Conservation (phyloP, 2,329 filamentous ascomycete species). For the Pseudogymnoascus sp. region DNA sequence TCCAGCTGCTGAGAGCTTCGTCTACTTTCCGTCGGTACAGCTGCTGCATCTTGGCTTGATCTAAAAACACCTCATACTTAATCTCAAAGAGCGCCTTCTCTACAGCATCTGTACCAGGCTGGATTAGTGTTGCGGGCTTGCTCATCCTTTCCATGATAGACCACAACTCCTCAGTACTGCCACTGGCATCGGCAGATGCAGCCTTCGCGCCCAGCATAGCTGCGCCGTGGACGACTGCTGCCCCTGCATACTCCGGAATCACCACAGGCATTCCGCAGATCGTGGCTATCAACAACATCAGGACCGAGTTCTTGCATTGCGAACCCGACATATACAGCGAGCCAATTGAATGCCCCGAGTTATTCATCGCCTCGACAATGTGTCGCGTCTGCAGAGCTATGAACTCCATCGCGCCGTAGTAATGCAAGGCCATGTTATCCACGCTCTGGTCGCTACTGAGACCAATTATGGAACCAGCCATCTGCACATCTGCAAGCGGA, state of each 20-base stretch:
- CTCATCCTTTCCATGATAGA: slow-evolving; percentile 96
- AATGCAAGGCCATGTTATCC: slow-evolving; percentile 80
- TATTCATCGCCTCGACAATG: slow-evolving; percentile 92
- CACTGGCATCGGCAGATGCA: slow-evolving; percentile 69
- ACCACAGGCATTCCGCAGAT: slow-evolving; percentile 87
- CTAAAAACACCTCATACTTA: slow-evolving; percentile 94
- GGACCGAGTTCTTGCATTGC: slow-evolving; percentile 88
- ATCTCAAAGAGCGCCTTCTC: slow-evolving; percentile 74
- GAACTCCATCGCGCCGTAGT: slow-evolving; percentile 96
- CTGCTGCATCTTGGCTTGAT: slow-evolving; percentile 82
- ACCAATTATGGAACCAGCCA: slow-evolving; percentile 85
- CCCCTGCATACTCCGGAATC: slow-evolving; percentile 88
- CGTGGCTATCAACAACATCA: slow-evolving; percentile 87
- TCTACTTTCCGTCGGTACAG: slow-evolving; percentile 74
- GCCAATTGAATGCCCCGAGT: slow-evolving; percentile 73
- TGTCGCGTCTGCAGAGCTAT: slow-evolving; percentile 82
- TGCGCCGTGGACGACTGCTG: slow-evolving; percentile 90
- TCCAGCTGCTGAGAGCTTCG: slow-evolving; percentile 41
- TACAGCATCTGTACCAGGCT: slow-evolving; percentile 60
- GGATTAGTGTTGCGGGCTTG: slow-evolving; percentile 79
- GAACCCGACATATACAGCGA: slow-evolving; percentile 97
- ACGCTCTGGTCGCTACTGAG: slow-evolving; percentile 79
- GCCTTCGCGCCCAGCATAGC: slow-evolving; percentile 97
- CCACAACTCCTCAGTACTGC: slow-evolving; percentile 83
- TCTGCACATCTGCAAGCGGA: slow-evolving; percentile 83